These are phyloP conservation scores for Boletus semigastroideus DNA, from an alignment of 1,284 basidiomycete species.

Conservation along the genomic window DNA sequence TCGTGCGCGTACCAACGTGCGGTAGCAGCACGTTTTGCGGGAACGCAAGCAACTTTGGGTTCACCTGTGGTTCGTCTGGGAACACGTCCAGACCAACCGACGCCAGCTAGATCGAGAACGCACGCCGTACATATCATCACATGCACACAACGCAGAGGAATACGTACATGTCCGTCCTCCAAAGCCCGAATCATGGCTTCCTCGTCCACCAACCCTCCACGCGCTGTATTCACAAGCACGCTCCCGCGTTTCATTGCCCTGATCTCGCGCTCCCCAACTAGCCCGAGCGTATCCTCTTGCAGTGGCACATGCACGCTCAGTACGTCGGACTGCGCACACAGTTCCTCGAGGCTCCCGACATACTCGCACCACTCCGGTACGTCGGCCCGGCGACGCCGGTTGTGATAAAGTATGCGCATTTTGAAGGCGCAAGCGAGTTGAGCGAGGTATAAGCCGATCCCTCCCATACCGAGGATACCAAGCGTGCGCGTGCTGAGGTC, in stretches of 20 bases:
- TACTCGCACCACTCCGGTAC: constrained; percentile 81
- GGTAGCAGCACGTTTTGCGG: constrained; percentile 82
- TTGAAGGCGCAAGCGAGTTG: constrained; percentile 71
- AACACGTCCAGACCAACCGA: constrained; percentile 89
- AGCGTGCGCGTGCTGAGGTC: constrained; percentile 80
- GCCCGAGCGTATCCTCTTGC: constrained; percentile 67
- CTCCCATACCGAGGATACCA: constrained; percentile 86
- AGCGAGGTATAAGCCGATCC: constrained; percentile 76
- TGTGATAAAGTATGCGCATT: constrained; percentile 88
- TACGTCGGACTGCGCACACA: constrained; percentile 75
- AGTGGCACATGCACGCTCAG: constrained; percentile 75
- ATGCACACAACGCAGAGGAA: background rate
- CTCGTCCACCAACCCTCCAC: constrained; percentile 89
- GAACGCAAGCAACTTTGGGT: constrained; percentile 78
- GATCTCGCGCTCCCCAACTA: constrained; percentile 82
- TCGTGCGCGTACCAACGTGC: constrained; percentile 85
- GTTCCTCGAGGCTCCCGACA: constrained; percentile 66
- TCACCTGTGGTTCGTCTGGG: constrained; percentile 84
- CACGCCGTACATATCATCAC: too few relatives aligned
- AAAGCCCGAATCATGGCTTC: constrained; percentile 81
- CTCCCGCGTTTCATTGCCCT: constrained; percentile 76
- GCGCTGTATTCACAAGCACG: constrained; percentile 86
- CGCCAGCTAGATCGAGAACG: constrained; percentile 52
- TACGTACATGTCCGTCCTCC: constrained; percentile 78
- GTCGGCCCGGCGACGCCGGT: constrained; percentile 47